Base-by-base conservation (phyloP, 2,329 filamentous ascomycete genomes). In the Leptographium procerum region DNA sequence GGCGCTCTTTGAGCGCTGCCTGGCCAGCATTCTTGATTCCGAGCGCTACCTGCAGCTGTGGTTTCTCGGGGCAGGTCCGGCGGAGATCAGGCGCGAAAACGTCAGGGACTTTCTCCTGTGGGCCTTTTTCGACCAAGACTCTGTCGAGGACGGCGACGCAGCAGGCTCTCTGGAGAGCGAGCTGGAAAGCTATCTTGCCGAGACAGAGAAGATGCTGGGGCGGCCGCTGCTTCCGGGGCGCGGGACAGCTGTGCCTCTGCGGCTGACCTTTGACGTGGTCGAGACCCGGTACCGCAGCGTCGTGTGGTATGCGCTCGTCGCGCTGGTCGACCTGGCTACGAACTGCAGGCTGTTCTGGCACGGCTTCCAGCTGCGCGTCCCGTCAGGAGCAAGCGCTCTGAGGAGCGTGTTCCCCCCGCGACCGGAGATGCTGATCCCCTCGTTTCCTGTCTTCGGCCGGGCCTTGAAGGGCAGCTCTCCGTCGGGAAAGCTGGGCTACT, bases 251-350 rank as follows among this genome's bases (percentile, higher is more conserved):
- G 75, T 75, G 64, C 73, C 79, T 56, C 68, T 89, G 61, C 76
- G 85, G n/a, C 71, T 88, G 64, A 87, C 84, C 3, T 65, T 88
- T n/a, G 86, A 89, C 68, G 70, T 73, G 9, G 75, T 88, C 61
- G 72, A 78, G 19, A 83, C 83, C 64, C 72, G 77, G 9, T 84
- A 86, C 67, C 76, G 84, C 52, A 81, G 81, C 58, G 69, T 87
- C 31, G 55, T 78, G n/a, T 88, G 84, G 84, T 88, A 88, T 64
- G 60, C 74, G 45, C 75, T 84, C 62, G 68, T 83, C 57, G 77
- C 80, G 52, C 65, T 78, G 53, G 66, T 86, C 19, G 83, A 86
- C 52, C 72, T 82, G 61, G 69, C 71, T 9, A 76, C 78, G 2
- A 72, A 79, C 62, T 55, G 72, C 10, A 68, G 69, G 56, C 71